Evolutionary conservation across 139 green algal genomes (phyloP), one percentile per base, ranked within the genome.

Genomic region (Medakamo hakoo): DNA sequence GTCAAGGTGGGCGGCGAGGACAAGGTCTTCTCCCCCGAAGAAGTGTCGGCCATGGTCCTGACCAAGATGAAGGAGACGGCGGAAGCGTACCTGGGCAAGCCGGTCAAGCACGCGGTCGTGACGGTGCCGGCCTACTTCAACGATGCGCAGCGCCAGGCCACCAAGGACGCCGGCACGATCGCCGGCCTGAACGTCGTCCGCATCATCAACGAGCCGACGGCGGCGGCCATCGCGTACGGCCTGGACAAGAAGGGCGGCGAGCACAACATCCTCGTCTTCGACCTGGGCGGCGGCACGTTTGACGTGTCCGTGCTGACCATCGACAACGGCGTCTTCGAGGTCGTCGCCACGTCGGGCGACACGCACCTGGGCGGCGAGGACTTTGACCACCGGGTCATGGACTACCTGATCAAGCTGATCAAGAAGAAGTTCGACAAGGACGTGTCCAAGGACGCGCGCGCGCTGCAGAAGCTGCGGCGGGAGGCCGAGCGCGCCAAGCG

Each of bases 351-450:
- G 40, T 85, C 81, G 49, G 89, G 93, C 30, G 93, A 99, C 78
- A 98, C 92, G 27, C 90, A 98, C 68, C 72, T 99, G 71, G 93
- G 93, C 56, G 86, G 79, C n/a, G 92, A 98, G 82, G 93, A 97
- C 81, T 98, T 99, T 77, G 93, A 99, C 81, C 87, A 98, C 73
- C 78, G 85, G 48, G 78, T 97, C 1, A 96, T 98, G 88, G 82
- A 97, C 76, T 96, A 99, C 82, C 96, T 98, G 78, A 94, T 98
- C 76, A 96, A 96, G 84, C 80, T 97, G 20, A 92, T 98, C 77
- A 98, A 98, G 82, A 84, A 88, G 59, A 98, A 98, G 82, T 90
- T 88, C 79, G 81, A 82, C 70, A 88, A 90, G 74, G 90, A 98
- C 66, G 73, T 98, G 64, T 86, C 75, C 65, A 80, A 73, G n/a